These are phyloP conservation scores for Suhomyces taliae DNA, from an alignment of 1,139 yeast genomes.

Conservation along the genomic window DNA sequence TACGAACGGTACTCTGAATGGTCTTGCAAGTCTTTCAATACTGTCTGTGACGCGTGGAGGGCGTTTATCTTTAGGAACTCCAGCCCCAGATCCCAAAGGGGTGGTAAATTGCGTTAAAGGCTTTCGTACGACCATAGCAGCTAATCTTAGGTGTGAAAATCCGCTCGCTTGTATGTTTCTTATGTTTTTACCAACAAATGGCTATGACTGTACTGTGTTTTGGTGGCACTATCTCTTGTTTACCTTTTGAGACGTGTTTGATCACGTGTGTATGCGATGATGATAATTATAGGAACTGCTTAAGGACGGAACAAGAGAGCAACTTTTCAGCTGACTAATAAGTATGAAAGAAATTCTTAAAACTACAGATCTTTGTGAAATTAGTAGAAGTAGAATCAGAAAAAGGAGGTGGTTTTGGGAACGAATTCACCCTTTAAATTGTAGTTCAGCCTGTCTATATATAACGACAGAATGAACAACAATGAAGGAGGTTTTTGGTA, in stretches of 20 bases:
- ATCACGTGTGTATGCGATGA: constrained; percentile 3
- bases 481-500: no score
- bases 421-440: no score
- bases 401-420: no score
- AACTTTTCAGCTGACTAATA: no score
- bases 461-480: no score
- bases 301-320: no score
- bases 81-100: constrained; percentile 49
- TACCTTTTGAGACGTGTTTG: constrained; percentile 5
- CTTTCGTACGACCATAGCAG: constrained; percentile 29
- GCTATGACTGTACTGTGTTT: neutral
- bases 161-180: no score
- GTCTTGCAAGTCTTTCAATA: constrained; percentile 36
- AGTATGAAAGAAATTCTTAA: no score
- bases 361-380: no score
- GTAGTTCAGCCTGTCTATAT: no score
- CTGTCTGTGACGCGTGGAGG: constrained; percentile 42
- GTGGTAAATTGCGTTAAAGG: constrained; percentile 43
- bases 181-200: no score
- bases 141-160: neutral
- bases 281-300: neutral
- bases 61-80: constrained; percentile 41
- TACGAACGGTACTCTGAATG: constrained; percentile 46
- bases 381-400: no score
- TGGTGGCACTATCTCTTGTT: constrained; percentile 1